A percentile compares a stretch with the other conserved stretches of the same genome.
Evolutionary conservation across 805 yeast genomes (phyloP).

Genomic region (Ogataea trehaloabstinens): DNA sequence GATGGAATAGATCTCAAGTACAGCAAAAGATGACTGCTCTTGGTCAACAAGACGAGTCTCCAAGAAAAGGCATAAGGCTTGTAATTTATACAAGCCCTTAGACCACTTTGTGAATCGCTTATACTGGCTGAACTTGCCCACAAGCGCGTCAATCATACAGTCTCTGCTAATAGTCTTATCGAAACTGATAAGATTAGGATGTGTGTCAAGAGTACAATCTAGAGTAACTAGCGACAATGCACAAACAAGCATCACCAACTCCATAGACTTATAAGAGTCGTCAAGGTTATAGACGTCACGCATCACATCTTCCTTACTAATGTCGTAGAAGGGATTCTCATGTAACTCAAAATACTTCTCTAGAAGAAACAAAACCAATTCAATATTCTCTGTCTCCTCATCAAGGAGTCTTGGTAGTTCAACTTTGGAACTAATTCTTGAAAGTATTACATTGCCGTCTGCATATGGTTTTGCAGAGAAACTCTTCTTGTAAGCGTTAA

Average conservation of each 20-base stretch:
- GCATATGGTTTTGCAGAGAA: slow-evolving; percentile 2
- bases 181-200: slow-evolving; percentile 1
- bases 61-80: slow-evolving; percentile 12
- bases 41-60: slow-evolving; percentile 10
- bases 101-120: slow-evolving; percentile 8
- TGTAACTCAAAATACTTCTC: slow-evolving; percentile 6
- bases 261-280: slow-evolving; percentile 15
- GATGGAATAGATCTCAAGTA: slow-evolving; percentile 11
- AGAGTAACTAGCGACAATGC: slow-evolving; percentile 10
- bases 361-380: slow-evolving; percentile 6
- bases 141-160: slow-evolving; percentile 2
- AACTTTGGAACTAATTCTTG: slow-evolving; percentile 5
- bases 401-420: slow-evolving; percentile 14
- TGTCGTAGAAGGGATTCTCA: slow-evolving; percentile 2
- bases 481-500: slow-evolving; percentile 7
- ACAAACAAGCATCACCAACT: slow-evolving; percentile 14
- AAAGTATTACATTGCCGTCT: slow-evolving; percentile 1
- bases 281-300: slow-evolving; percentile 1
- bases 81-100: slow-evolving; percentile 16
- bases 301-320: slow-evolving; percentile 7
- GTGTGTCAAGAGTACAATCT: slow-evolving; percentile 5
- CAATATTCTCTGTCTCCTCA: slow-evolving; percentile 4
- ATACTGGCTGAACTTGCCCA: slow-evolving; percentile 9
- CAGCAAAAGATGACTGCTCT: slow-evolving; percentile 4
- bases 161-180: slow-evolving; percentile 1